These are phyloP conservation scores for Alternaria tenuissima DNA, from an alignment of 2,329 filamentous ascomycete species.

Conservation along the genomic window DNA sequence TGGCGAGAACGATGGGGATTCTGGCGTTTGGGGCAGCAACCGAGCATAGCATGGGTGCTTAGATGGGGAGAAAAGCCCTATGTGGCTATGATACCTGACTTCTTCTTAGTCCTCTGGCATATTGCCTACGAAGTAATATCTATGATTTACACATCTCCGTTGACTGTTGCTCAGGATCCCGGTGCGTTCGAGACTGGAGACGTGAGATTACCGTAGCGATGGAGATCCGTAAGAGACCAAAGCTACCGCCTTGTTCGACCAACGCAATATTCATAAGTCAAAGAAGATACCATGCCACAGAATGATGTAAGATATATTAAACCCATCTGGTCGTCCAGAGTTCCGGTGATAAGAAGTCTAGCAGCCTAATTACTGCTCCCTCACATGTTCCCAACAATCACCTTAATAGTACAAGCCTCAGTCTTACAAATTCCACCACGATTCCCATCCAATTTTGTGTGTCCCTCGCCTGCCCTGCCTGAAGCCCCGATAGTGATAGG, in stretches of 20 bases:
- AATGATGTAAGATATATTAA: slow-evolving; percentile 14
- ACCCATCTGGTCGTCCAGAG: slow-evolving; percentile 5
- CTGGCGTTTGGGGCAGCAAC: slow-evolving; percentile 10
- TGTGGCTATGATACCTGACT: slow-evolving; percentile 13
- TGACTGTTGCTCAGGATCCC: background rate
- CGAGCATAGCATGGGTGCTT: background rate
- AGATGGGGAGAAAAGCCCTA: background rate
- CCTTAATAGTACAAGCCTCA: slow-evolving; percentile 15
- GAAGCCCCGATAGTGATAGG: background rate
- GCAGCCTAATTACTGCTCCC: slow-evolving; percentile 1
- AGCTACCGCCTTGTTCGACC: background rate
- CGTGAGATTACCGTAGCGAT: background rate
- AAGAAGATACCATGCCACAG: background rate
- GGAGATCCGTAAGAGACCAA: background rate
- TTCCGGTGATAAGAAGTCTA: background rate
- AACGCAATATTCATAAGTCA: fast-evolving
- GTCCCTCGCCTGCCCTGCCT: slow-evolving; percentile 1
- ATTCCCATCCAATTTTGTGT: slow-evolving; percentile 18
- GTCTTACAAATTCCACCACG: slow-evolving; percentile 12
- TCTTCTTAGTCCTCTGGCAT: background rate
- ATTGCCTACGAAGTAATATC: background rate
- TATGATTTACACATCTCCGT: background rate
- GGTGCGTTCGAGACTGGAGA: background rate
- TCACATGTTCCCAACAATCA: slow-evolving; percentile 5
- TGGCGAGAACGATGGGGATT: slow-evolving; percentile 1